A percentile compares a stretch with the other conserved stretches of the same genome.
Conservation (phyloP, 768 basidiomycete species). For the Pleurotus tuoliensis region DNA sequence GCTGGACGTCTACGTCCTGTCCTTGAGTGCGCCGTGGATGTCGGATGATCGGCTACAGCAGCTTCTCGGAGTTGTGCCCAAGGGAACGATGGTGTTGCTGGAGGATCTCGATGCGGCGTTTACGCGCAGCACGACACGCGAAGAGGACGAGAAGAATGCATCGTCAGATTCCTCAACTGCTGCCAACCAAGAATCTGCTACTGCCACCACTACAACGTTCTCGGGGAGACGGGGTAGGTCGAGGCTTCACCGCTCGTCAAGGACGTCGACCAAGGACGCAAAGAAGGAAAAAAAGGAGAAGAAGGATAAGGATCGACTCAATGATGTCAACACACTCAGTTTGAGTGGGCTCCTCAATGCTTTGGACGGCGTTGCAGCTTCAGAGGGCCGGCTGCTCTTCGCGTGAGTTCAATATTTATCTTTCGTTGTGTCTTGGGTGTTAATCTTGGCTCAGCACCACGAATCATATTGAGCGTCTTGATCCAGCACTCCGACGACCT, state of each 20-base stretch:
- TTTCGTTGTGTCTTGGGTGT: neutral
- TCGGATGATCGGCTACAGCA: constrained; percentile 82
- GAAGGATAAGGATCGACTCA: constrained; percentile 54
- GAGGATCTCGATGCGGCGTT: constrained; percentile 93
- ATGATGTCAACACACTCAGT: constrained; percentile 78
- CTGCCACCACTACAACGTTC: neutral
- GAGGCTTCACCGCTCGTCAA: constrained; percentile 1
- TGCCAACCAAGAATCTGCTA: neutral
- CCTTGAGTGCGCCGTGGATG: constrained; percentile 82
- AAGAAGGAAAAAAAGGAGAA: constrained; percentile 35
- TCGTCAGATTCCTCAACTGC: constrained; percentile 15
- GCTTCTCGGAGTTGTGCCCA: constrained; percentile 84
- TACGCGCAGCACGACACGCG: constrained; percentile 68
- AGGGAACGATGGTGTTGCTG: constrained; percentile 80
- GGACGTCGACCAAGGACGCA: constrained; percentile 17
- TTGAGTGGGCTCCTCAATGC: constrained; percentile 82
- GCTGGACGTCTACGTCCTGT: constrained; percentile 91
- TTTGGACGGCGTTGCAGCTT: constrained; percentile 81
- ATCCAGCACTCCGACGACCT: constrained; percentile 87
- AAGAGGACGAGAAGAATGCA: constrained; percentile 31
- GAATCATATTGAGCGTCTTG: constrained; percentile 87
- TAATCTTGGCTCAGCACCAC: constrained; percentile 53
- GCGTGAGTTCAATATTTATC: constrained; percentile 53
- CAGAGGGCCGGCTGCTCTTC: constrained; percentile 84
- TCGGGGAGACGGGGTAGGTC: neutral